These are phyloP conservation scores for Angomonas deanei DNA, from an alignment of 208 protist species.

Conservation along the genomic window DNA sequence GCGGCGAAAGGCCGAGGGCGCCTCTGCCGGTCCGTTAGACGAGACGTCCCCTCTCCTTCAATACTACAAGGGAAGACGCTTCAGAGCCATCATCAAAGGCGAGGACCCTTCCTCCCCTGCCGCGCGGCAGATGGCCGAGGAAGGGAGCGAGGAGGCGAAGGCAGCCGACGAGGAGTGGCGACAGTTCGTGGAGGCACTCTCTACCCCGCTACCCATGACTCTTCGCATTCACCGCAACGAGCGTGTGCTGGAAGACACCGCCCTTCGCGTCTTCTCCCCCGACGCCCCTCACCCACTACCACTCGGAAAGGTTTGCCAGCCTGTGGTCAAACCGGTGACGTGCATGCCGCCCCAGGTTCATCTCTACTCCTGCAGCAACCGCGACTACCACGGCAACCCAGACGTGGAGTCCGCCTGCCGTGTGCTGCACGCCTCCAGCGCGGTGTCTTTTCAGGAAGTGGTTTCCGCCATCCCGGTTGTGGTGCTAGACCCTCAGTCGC, in stretches of 20 bases:
- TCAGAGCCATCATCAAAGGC: slow-evolving; percentile 42
- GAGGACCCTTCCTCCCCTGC: slow-evolving; percentile 25
- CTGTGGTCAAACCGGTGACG: slow-evolving; percentile 31
- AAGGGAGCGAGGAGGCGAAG: neutral
- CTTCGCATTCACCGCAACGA: slow-evolving; percentile 80
- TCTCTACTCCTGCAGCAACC: slow-evolving; percentile 73
- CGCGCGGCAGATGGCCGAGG: slow-evolving; percentile 9
- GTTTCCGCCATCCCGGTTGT: slow-evolving; percentile 81
- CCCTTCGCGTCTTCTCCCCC: neutral
- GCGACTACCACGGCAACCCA: slow-evolving; percentile 65
- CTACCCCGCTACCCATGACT: slow-evolving; percentile 80
- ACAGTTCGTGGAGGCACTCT: slow-evolving; percentile 41
- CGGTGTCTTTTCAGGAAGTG: slow-evolving; percentile 86
- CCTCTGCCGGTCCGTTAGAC: slow-evolving; percentile 26
- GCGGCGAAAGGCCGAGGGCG: slow-evolving; percentile 46
- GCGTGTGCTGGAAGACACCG: slow-evolving; percentile 10
- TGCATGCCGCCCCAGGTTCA: slow-evolving; percentile 20
- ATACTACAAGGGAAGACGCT: slow-evolving; percentile 75
- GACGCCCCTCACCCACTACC: neutral
- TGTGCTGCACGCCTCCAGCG: slow-evolving; percentile 75
- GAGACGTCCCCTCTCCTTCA: slow-evolving; percentile 55
- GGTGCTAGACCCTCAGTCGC: slow-evolving; percentile 64
- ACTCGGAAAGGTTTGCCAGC: slow-evolving; percentile 11
- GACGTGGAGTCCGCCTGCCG: slow-evolving; percentile 71
- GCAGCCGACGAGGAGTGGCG: slow-evolving; percentile 48